Evolutionary conservation across 257 asterid species (phyloP), one percentile per base, ranked within the genome.

Genomic region (Nemophila menziesii): DNA sequence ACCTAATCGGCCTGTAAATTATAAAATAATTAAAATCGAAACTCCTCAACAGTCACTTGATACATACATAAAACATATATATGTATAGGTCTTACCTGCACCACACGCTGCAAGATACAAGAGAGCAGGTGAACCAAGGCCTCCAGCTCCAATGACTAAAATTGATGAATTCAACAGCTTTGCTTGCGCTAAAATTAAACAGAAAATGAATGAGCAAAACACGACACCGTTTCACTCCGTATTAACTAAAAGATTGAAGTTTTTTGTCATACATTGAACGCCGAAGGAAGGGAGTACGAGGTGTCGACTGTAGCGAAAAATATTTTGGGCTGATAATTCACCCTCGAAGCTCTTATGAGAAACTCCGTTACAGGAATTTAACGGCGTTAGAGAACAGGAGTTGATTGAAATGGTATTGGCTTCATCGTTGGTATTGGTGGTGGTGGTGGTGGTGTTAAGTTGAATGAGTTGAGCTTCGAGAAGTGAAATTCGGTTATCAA

Each of bases 131-230:
- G 98, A 72, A 23, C 98, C 96, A 57, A 90, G 65, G 18, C 98
- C 98, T 58, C 98, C 98, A 43, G 98, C 98, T 56, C 98, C 98
- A 57, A 90, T 74, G 43, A 90, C 94, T 69, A 90, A 62, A 44
- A 81, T 78, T 9, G 98, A 80, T 11, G 85, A 72, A 51, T 80
- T 84, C 73, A 84, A 53, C 56, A 89, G 59, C 65, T 81, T 85
- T 6, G 72, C 68, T 66, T 90, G 94, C 36, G 79, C 94, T 68
- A 66, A 67, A 51, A 61, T 70, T 22, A 40, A 12, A 16, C 47
- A 43, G 4, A 33, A 18, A 6, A 18, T 14, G 1, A 23, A 5
- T 40, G 9, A 3, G n/a, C 20, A 8, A 11, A 29, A 21, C 9
- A 15, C 21, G 11, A 39, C 20, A 29, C 18, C 4, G 12, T 5